Evolutionary conservation across 768 basidiomycete genomes (phyloP), one percentile per base, ranked within the genome.

Genomic region (Lactarius pseudohatsudake): DNA sequence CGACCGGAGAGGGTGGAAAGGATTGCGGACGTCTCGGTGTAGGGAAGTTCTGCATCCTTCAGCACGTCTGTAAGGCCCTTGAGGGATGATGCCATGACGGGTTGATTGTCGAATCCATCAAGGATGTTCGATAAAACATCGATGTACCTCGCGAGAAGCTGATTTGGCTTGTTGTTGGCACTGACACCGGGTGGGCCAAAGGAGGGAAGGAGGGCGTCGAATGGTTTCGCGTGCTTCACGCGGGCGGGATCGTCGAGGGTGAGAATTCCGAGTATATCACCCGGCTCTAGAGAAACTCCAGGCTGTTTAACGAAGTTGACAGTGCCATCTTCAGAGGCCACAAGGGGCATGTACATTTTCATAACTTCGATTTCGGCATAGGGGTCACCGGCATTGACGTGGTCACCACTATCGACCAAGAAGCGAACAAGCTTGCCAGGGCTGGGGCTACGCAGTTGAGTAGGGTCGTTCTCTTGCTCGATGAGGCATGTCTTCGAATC

Each of bases 331-430:
- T 99, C 97, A 3, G 90, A 85, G 6, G 95, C 94, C 63, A 93
- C 87, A 63, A 99, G 86, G 4, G 95, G 95, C 96, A 99, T 97
- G 78, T 97, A 97, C 97, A 98, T 99, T 81, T 99, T 98, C 94
- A 97, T 96, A 67, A 94, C 92, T 84, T 98, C 97, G 55, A 99
- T 98, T 75, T 99, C 97, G 60, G 97, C 97, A 76, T 98, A 98
- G 66, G 92, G 90, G 69, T 98, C 94, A 22, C 97, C 96, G 67
- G 96, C 94, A 69, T 93, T 91, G 79, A 99, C 85, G 76, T 98
- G 97, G 67, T 99, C 97, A 9, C 97, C 97, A 65, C 92, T 96
- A 73, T 99, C 97, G 70, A 98, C 88, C 69, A 98, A 85, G 81
- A 90, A 96, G 40, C 96, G 85, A 63, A 99, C 86, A 58, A 99